Evolutionary conservation across 441 rosid genomes (phyloP).

Genomic region (Gossypium laxum): DNA sequence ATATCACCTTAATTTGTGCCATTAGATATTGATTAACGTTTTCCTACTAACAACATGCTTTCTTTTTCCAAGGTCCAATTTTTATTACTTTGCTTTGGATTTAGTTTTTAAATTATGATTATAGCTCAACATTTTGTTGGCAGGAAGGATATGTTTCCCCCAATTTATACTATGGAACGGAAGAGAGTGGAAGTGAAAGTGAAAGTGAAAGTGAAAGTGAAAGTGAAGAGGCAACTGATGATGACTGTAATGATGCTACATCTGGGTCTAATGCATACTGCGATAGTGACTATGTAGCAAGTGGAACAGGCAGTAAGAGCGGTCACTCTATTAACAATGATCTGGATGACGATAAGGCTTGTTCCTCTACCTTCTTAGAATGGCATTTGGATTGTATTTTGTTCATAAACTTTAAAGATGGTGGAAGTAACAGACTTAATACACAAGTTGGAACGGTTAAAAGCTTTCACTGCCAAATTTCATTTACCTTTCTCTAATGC

Average conservation of each 20-base stretch:
- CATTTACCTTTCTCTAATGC: constrained; percentile 4
- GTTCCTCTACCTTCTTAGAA: constrained; percentile 19
- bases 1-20: neutral
- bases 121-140: constrained; percentile 27
- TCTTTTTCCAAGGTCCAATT: neutral
- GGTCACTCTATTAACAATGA: constrained; percentile 34
- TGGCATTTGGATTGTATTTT: constrained; percentile 4
- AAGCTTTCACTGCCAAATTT: neutral
- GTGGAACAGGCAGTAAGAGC: constrained; percentile 39
- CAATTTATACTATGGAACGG: constrained; percentile 70
- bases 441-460: neutral
- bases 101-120: constrained; percentile 15
- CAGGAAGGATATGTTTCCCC: constrained; percentile 74
- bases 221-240: constrained; percentile 68
- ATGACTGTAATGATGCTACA: constrained; percentile 36
- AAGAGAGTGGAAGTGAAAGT: constrained; percentile 70
- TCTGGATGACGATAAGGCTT: constrained; percentile 29
- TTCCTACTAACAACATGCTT: neutral
- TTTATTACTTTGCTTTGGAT: neutral
- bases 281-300: constrained; percentile 51
- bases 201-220: constrained; percentile 74
- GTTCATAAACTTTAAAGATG: constrained; percentile 2
- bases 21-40: neutral
- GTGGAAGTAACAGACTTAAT: neutral
- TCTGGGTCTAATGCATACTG: constrained; percentile 36